Evolutionary conservation across 345 rosid genomes (phyloP), one percentile per base, ranked within the genome.

Genomic region (Sisymbrium irio): DNA sequence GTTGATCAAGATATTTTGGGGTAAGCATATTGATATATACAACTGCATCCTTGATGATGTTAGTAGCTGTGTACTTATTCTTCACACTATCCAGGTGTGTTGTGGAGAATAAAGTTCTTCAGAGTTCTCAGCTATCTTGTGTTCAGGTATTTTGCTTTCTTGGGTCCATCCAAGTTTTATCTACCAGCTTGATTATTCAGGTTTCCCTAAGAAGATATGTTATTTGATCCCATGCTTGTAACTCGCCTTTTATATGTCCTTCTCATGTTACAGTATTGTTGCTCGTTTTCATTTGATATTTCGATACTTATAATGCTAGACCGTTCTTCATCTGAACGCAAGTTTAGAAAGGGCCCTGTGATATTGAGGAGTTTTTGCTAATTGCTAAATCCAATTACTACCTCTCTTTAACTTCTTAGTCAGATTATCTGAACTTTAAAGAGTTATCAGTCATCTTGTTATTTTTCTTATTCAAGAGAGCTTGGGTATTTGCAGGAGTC

Each of bases 51-150:
- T 39, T 63, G 46, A 28, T 71, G 9, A 28, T 61, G 41, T 25
- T 67, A 9, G 57, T 19, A 46, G 55, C 20, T n/a, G 54, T 49
- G 32, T 46, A 37, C 46, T 64, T 36, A 64, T 77, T 67, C 40
- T 80, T 68, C 61, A 55, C 53, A 71, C 45, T 51, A 76, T 79
- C 44, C 82, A 91, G 98, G 84, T 94, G 97, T 42, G 96, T 94
- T 0, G 97, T 91, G 82, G 98, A 94, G 88, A 94, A 94, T 78
- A 89, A 87, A 83, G 92, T 91, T 85, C 95, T 91, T 69, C 97
- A 88, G 70, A 78, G 85, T 61, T 89, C 97, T 72, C 77, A 89
- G 58, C 75, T 88, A 70, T 84, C 93, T 64, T 69, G 87, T 78
- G 63, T 88, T 25, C 91, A 87, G 96, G 98, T 91, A 83, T 11